These are phyloP conservation scores for Fusarium sp. DNA, from an alignment of 2,329 filamentous ascomycete species.

Conservation along the genomic window DNA sequence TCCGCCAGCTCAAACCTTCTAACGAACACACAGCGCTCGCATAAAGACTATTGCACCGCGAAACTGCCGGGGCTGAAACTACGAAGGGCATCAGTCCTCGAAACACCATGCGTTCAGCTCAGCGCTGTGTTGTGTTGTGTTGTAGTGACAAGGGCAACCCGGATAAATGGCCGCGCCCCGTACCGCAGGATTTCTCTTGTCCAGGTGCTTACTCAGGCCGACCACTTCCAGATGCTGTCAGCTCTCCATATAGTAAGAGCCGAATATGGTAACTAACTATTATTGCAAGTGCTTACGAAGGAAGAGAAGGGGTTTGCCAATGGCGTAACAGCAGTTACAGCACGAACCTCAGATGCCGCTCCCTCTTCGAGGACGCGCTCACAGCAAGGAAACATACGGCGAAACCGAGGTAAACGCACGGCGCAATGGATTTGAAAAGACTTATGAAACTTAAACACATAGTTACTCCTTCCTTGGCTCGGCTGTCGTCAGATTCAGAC, in stretches of 20 bases:
- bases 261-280: conserved; percentile 7
- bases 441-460: conserved; percentile 7
- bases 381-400: background rate
- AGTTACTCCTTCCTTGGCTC: conserved; percentile 40
- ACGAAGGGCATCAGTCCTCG: conserved; percentile 10
- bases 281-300: conserved; percentile 25
- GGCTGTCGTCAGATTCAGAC: conserved; percentile 30
- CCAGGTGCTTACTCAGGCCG: conserved; percentile 12
- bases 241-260: conserved; percentile 18
- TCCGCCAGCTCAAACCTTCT: conserved; percentile 11
- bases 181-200: background rate
- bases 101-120: conserved; percentile 15
- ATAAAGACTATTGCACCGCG: conserved; percentile 16
- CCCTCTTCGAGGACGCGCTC: background rate
- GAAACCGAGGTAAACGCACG: background rate
- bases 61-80: conserved; percentile 38
- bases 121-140: conserved; percentile 1
- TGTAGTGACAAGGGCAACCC: conserved; percentile 23
- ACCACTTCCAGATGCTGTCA: conserved; percentile 21
- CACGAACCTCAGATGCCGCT: background rate
- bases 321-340: conserved; percentile 4
- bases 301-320: conserved; percentile 4
- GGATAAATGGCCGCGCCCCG: conserved; percentile 26
- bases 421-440: conserved; percentile 2
- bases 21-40: conserved; percentile 6